Evolutionary conservation across 2,329 filamentous ascomycete species (phyloP), one percentile per base, ranked within the genome.

Genomic region (Drechslerella coelobrocha): DNA sequence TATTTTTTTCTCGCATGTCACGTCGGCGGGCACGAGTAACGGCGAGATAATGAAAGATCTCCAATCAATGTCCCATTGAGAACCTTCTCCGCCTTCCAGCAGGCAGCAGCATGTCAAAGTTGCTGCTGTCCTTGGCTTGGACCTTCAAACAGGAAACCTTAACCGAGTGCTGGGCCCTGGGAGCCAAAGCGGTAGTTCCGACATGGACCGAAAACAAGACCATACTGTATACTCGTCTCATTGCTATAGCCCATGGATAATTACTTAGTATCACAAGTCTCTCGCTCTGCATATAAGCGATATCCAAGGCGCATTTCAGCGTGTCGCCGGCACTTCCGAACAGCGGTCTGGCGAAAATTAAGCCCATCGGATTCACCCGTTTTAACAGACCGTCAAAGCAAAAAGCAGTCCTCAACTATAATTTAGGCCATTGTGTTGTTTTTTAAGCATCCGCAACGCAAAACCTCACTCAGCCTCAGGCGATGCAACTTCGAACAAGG

Each of bases 371-470:
- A n/a, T n/a, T n/a, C n/a, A n/a, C n/a, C n/a, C n/a, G n/a, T n/a
- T n/a, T n/a, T n/a, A n/a, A n/a, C n/a, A n/a, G n/a, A n/a, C n/a
- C n/a, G n/a, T n/a, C n/a, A n/a, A n/a, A n/a, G n/a, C n/a, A n/a
- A n/a, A n/a, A n/a, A n/a, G n/a, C n/a, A n/a, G n/a, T n/a, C n/a
- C n/a, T n/a, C n/a, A n/a, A n/a, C n/a, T n/a, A n/a, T n/a, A n/a
- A n/a, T n/a, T n/a, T n/a, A n/a, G n/a, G n/a, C 34, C 34, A 17
- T 45, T 45, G 41, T 45, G 41, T 45, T 45, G 41, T 19, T 45
- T 45, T 45, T 45, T n/a, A n/a, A 19, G 41, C 21, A 17, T 45
- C n/a, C 19, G n/a, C 41, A 45, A 45, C 41, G 21, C 41, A n/a
- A 45, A 45, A 45, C 41, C 9, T 2, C 37, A 5, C 41, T 45